Evolutionary conservation across 345 rosid genomes (phyloP), one percentile per base, ranked within the genome.

Genomic region (Aurinia saxatilis): DNA sequence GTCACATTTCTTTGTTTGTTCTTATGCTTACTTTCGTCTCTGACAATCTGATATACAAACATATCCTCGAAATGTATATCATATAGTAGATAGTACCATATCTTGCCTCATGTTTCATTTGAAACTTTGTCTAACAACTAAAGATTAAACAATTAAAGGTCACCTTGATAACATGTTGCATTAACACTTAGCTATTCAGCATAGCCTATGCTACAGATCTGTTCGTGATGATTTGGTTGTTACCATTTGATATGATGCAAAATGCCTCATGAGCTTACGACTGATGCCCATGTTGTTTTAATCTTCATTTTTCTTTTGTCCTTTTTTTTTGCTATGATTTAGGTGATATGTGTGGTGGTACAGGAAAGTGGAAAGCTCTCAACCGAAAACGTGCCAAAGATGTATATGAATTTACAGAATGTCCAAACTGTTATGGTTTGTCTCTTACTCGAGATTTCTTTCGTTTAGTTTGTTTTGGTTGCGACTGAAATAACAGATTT

Each of bases 291-390:
- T 29, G 9, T 10, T 37, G 44, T 18, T 58, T 5, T 49, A 8
- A 29, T 21, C 1, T 31, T 1, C 0, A 6, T 45, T 11, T 15
- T 15, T 69, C 7, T 27, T 4, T 27, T 27, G n/a, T 21, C 25
- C 31, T 7, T 27, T 6, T 19, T 8, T 35, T 30, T 48, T 50
- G 7, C 39, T 65, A 13, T 50, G 68, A 21, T 74, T 53, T 76
- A 86, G 96, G 98, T 67, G 98, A 91, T 72, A 91, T 91, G 98
- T 92, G 98, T 77, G 98, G 95, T 56, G 96, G 98, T 66, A 92
- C 98, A 65, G 96, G 98, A 77, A 92, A 92, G 77, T 92, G 96
- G 98, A 92, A 88, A 69, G 95, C 98, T 60, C 95, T 92, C 25
- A 88, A 88, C 77, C 63, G 96, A 72, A 91, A 91, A 71, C 91